phyloP scores from a whole-genome alignment of 2,329 filamentous ascomycete species.

The Trichophyton rubrum region DNA sequence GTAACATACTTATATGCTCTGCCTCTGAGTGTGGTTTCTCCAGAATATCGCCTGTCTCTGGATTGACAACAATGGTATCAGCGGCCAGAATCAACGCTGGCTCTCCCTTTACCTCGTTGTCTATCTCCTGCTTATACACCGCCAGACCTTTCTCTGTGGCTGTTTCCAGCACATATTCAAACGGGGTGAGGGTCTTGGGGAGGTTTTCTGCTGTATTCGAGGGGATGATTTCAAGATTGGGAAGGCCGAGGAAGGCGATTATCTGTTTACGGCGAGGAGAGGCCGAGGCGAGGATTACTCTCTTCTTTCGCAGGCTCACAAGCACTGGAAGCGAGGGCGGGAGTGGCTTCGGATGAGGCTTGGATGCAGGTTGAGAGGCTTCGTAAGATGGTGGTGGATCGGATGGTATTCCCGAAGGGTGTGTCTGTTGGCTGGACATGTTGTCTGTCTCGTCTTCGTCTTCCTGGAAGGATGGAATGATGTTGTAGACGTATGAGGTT shows the following conservation, averaged over 20 bases:
- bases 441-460: background rate
- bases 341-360: slow-evolving; percentile 20
- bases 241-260: slow-evolving; percentile 64
- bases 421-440: slow-evolving; percentile 10
- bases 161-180: slow-evolving; percentile 84
- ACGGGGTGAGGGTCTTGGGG: slow-evolving; percentile 64
- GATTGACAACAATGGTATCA: slow-evolving; percentile 73
- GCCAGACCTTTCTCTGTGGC: slow-evolving; percentile 70
- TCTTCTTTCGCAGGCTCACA: slow-evolving; percentile 59
- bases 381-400: slow-evolving; percentile 29
- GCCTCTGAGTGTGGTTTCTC: slow-evolving; percentile 79
- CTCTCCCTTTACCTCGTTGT: slow-evolving; percentile 48
- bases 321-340: slow-evolving; percentile 73
- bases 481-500: background rate
- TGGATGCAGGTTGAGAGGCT: slow-evolving; percentile 10
- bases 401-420: slow-evolving; percentile 7
- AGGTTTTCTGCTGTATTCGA: slow-evolving; percentile 77
- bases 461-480: slow-evolving; percentile 1
- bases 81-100: slow-evolving; percentile 78
- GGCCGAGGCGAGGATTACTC: slow-evolving; percentile 79
- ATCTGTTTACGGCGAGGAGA: slow-evolving; percentile 77
- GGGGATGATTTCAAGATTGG: slow-evolving; percentile 69
- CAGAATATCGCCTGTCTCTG: slow-evolving; percentile 60
- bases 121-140: slow-evolving; percentile 51
- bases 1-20: slow-evolving; percentile 75